A percentile compares a stretch with the other conserved stretches of the same genome.
Conservation (phyloP, 805 yeast species). For the Ogataea pilisensis region DNA sequence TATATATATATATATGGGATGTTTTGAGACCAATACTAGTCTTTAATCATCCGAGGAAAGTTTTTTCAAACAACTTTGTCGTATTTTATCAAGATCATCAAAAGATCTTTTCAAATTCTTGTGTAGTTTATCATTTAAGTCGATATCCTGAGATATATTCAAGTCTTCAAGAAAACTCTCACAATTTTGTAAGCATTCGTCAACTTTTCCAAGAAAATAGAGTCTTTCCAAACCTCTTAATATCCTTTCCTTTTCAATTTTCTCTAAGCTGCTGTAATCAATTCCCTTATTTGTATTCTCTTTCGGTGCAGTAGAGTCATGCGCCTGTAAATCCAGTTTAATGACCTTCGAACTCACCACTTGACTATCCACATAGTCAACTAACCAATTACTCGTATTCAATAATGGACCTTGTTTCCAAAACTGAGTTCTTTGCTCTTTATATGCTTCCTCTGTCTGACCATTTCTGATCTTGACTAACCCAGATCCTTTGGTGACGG, state of each 20-base stretch:
- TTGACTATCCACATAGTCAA: conserved; percentile 1
- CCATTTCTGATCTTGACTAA: conserved; percentile 54
- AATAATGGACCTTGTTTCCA: conserved; percentile 52
- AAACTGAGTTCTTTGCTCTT: conserved; percentile 48
- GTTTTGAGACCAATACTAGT: no score
- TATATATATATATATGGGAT: neutral
- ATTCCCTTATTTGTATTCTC: no score
- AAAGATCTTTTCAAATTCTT: conserved; percentile 45
- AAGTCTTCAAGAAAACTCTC: conserved; percentile 28
- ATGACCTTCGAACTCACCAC: neutral
- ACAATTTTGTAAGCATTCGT: conserved; percentile 45
- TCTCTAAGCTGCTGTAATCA: conserved; percentile 33
- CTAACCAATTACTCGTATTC: conserved; percentile 44
- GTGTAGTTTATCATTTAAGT: conserved; percentile 33
- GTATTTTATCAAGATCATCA: conserved; percentile 45
- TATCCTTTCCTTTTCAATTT: conserved; percentile 52
- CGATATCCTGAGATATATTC: conserved; percentile 19
- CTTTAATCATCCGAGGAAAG: no score
- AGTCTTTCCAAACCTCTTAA: conserved; percentile 60
- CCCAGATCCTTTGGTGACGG: conserved; percentile 44
- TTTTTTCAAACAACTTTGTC: conserved; percentile 33
- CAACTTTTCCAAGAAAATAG: conserved; percentile 52
- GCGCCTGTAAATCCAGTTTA: neutral
- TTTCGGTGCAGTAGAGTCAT: no score
- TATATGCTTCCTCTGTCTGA: conserved; percentile 64